A percentile compares a stretch with the other conserved stretches of the same genome.
These are phyloP conservation scores for Pythium insidiosum DNA, from an alignment of 352 stramenopile species.

Conservation along the genomic window DNA sequence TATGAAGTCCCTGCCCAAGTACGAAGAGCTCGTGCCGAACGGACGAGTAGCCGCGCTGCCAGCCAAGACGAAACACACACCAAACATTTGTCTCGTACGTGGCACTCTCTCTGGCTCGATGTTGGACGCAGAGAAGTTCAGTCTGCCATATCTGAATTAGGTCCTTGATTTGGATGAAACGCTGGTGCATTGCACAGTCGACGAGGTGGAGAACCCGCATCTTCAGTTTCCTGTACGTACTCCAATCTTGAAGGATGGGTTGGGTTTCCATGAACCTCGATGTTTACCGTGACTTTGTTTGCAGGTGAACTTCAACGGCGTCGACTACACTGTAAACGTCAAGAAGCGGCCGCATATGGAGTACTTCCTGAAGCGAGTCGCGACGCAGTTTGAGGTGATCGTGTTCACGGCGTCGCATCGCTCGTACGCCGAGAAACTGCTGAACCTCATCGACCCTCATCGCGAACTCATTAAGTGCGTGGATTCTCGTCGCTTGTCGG, in stretches of 20 bases:
- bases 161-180: conserved; percentile 99
- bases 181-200: conserved; percentile 98
- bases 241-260: background rate
- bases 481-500: background rate
- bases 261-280: background rate
- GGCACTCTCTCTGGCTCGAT: no score
- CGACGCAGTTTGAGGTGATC: conserved; percentile 96
- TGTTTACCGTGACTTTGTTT: background rate
- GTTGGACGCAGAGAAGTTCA: no score
- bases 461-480: conserved; percentile 82
- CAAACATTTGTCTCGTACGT: conserved; percentile 64
- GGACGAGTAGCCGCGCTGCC: conserved; percentile 47
- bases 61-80: conserved; percentile 34
- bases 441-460: conserved; percentile 95
- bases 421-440: conserved; percentile 94
- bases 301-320: conserved; percentile 90
- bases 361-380: conserved; percentile 91
- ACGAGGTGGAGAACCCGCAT: conserved; percentile 91
- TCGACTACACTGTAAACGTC: conserved; percentile 96
- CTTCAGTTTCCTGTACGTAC: conserved; percentile 90
- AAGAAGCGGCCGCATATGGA: conserved; percentile 94
- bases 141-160: conserved; percentile 3
- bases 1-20: conserved; percentile 82
- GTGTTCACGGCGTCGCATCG: conserved; percentile 97
- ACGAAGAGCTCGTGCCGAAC: conserved; percentile 54